Evolutionary conservation across 441 rosid genomes (phyloP).

Genomic region (Raphanus hybrid): DNA sequence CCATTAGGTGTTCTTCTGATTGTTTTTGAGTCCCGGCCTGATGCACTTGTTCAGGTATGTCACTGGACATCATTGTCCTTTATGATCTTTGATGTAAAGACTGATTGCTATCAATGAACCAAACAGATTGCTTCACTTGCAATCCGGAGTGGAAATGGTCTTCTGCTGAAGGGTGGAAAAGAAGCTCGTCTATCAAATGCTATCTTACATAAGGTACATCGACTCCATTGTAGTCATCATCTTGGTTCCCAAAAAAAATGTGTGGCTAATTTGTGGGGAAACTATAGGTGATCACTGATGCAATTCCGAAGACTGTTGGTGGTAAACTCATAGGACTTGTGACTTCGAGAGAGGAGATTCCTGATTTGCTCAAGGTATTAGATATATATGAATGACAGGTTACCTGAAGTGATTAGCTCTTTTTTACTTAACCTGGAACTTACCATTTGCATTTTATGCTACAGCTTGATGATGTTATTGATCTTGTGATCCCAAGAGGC

Average conservation of each 20-base stretch:
- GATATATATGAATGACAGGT: constrained; percentile 13
- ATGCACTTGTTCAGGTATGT: constrained; percentile 92
- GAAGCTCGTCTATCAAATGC: constrained; percentile 96
- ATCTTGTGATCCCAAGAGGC: constrained; percentile 99
- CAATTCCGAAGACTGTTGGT: constrained; percentile 81
- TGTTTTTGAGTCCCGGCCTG: constrained; percentile 97
- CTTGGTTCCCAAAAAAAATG: constrained; percentile 23
- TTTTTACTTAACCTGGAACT: constrained; percentile 38
- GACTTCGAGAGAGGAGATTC: constrained; percentile 95
- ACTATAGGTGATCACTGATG: constrained; percentile 80
- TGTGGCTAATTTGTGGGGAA: constrained; percentile 10
- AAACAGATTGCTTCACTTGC: constrained; percentile 95
- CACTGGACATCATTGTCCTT: constrained; percentile 23
- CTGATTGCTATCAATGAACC: constrained; percentile 30
- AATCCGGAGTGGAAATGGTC: constrained; percentile 94
- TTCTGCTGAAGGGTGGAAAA: constrained; percentile 95
- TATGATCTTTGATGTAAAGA: not conserved
- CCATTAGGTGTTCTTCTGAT: constrained; percentile 97
- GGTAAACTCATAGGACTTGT: constrained; percentile 88
- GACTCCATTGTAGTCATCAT: not conserved
- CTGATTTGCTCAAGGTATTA: constrained; percentile 90
- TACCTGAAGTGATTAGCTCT: constrained; percentile 7
- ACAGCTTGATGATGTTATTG: constrained; percentile 98
- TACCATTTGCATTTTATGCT: constrained; percentile 35
- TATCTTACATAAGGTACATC: constrained; percentile 82